These are phyloP conservation scores for Akanthomyces muscarius DNA, from an alignment of 2,329 filamentous ascomycete species.

Conservation along the genomic window DNA sequence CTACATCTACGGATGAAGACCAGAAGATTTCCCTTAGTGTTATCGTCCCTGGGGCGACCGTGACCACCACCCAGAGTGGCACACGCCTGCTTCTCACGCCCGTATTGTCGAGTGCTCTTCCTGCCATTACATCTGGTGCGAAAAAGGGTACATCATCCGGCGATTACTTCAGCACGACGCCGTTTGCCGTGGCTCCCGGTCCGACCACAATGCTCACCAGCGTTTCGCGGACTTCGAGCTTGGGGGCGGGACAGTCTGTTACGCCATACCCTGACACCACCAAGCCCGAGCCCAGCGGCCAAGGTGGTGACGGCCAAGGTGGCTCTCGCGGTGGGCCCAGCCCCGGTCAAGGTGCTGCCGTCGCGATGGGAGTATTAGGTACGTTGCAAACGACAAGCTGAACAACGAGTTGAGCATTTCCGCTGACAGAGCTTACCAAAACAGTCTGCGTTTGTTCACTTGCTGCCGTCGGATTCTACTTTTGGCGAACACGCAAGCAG, in stretches of 20 bases:
- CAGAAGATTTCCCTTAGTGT: conserved; percentile 4
- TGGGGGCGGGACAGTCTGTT: background rate
- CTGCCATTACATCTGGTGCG: background rate
- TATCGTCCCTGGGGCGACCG: background rate
- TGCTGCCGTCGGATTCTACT: background rate
- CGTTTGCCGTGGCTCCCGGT: conserved; percentile 1
- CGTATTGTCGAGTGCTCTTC: background rate
- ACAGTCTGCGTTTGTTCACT: conserved; percentile 5
- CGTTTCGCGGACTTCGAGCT: background rate
- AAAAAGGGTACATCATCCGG: background rate
- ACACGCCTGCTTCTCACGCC: conserved; percentile 2
- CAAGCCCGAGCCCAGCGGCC: background rate
- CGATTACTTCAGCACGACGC: background rate
- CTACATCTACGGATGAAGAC: background rate
- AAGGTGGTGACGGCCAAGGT: background rate
- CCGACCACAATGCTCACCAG: conserved; percentile 1
- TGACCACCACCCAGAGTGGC: background rate
- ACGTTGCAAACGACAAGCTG: background rate
- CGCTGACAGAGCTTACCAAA: background rate
- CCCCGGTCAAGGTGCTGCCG: conserved; percentile 1
- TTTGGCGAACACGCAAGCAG: conserved; percentile 13
- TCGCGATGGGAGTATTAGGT: conserved; percentile 10
- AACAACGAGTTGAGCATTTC: background rate
- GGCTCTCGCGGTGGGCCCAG: background rate
- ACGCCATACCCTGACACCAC: background rate